Base-by-base conservation (phyloP, 805 yeast species). In the Cephaloascus fragrans region DNA sequence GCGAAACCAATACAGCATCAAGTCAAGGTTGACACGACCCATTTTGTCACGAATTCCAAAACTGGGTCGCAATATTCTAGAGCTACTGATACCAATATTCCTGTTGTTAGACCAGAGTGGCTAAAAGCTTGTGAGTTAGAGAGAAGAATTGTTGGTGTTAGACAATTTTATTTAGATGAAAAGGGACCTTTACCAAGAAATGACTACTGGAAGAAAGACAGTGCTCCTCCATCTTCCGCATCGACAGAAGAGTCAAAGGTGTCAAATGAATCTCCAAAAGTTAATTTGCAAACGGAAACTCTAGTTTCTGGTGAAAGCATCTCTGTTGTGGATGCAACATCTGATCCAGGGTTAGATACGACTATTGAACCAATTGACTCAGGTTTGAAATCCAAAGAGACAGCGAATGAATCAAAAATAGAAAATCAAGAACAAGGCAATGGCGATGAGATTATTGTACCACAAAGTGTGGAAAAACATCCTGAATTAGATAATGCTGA, bases 71-170 rank as follows among this genome's bases (percentile, higher is more conserved):
- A 85, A 57, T 83, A 75, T 63, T 69, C 78, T 44, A 81, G 77
- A 54, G 98, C 97, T 1, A 70, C 73, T 44, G 88, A 82, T 39
- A 75, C 77, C 64, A 93, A 88, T 54, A 87, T 93, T 40, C 98
- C 98, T 2, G 75, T 93, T 32, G 89, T 93, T 19, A 75, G 95
- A 57, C 97, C 98, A 0, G 97, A 93, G 56, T 93, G 97, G 97
- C 66, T 93, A 41, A 82, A 83, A 58, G 96, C 97, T 1, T 93
- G 97, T 64, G 95, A 85, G 50, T 58, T 71, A 34, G 97, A 89
- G 53, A 76, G 93, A 49, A 66, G 96, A 52, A 80, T 93, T 40
- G 95, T 89, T 34, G 96, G 97, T 19, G 98, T 93, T 14, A 73
- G 95, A 51, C 87, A 86, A 47, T 86, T 83, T 49, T 85, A 85